phyloP scores from a whole-genome alignment of 1,284 basidiomycete genomes.

The Ustilago xerochloae region DNA sequence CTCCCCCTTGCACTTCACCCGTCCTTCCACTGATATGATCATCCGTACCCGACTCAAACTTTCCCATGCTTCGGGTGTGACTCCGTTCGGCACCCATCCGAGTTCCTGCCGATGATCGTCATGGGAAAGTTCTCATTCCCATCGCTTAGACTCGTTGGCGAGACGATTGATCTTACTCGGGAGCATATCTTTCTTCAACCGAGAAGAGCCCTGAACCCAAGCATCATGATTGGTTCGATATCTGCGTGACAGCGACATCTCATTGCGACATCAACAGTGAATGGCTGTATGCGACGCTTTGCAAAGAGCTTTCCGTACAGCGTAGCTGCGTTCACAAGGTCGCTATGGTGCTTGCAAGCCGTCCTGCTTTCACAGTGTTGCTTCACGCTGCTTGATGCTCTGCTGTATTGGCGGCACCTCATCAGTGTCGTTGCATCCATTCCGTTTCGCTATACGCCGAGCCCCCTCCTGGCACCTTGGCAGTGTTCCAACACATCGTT shows the following conservation, averaged over 20 bases:
- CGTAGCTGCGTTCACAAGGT: neutral
- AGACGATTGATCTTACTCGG: constrained; percentile 3
- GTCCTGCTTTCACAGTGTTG: neutral
- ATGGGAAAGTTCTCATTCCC: constrained; percentile 23
- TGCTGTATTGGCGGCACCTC: neutral
- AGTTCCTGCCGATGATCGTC: neutral
- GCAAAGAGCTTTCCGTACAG: neutral
- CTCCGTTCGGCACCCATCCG: neutral
- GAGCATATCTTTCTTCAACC: neutral
- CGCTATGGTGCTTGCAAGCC: neutral
- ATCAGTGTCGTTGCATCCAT: neutral
- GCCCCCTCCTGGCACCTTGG: neutral
- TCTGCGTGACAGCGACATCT: neutral
- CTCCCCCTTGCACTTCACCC: neutral
- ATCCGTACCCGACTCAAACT: neutral
- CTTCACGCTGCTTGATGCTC: neutral
- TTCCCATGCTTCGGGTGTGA: constrained; percentile 1
- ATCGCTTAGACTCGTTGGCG: constrained; percentile 1
- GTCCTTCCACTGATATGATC: neutral
- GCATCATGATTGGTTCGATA: constrained; percentile 8
- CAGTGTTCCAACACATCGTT: too few species aligned
- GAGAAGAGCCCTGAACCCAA: constrained; percentile 4
- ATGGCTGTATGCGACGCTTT: neutral
- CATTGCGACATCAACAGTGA: neutral
- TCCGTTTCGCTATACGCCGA: neutral